Percentiles rank a stretch among this genome's conserved stretches.
These are phyloP conservation scores for Boletus insuetus DNA, from an alignment of 768 basidiomycete genomes.

Conservation along the genomic window DNA sequence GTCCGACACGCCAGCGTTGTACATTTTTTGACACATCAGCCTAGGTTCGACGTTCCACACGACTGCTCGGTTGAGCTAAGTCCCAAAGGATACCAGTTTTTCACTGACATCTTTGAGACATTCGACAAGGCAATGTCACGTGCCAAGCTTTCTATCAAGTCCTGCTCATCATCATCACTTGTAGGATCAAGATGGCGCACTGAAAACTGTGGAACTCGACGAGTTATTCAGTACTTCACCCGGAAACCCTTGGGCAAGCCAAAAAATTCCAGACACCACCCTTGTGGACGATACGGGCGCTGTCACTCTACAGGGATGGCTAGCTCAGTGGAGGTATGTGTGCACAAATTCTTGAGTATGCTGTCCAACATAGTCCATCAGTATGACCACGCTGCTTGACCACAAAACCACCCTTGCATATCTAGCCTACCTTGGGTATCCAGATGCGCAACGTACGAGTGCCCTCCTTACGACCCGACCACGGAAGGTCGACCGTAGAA, in stretches of 20 bases:
- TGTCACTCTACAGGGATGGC: constrained; percentile 96
- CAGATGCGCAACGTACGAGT: constrained; percentile 70
- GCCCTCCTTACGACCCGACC: constrained; percentile 85
- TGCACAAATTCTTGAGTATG: constrained; percentile 1
- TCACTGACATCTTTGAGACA: constrained; percentile 93
- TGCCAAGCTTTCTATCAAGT: not conserved
- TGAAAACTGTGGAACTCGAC: constrained; percentile 78
- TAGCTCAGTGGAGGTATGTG: constrained; percentile 94
- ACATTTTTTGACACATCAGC: constrained; percentile 11
- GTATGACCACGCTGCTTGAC: constrained; percentile 97
- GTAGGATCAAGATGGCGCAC: constrained; percentile 92
- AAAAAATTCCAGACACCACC: constrained; percentile 89
- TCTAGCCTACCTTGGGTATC: constrained; percentile 93
- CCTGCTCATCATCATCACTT: constrained; percentile 7
- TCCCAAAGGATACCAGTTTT: constrained; percentile 93
- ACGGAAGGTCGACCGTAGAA: constrained; percentile 79
- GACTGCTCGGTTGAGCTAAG: constrained; percentile 96
- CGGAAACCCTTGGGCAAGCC: constrained; percentile 93
- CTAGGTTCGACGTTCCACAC: constrained; percentile 86
- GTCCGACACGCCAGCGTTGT: constrained; percentile 26
- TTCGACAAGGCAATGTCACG: constrained; percentile 74
- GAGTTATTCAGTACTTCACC: constrained; percentile 93
- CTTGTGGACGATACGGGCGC: constrained; percentile 83
- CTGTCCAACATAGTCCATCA: constrained; percentile 29
- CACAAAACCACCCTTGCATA: constrained; percentile 90